These are phyloP conservation scores for Adansonia grandidieri DNA, from an alignment of 441 rosid genomes.

Conservation along the genomic window DNA sequence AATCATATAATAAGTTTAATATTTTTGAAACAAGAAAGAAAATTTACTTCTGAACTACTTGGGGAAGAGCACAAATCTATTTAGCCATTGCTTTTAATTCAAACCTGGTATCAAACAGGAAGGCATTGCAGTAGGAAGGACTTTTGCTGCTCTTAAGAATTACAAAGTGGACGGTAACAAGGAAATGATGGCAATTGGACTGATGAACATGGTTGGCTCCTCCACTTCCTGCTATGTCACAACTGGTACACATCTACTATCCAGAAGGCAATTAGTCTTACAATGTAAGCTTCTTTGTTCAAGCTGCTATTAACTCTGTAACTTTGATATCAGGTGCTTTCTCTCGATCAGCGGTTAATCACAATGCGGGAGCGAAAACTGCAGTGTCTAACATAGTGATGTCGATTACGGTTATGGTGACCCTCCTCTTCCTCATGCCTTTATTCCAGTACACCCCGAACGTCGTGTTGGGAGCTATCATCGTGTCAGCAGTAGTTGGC, in stretches of 20 bases:
- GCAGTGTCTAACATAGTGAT: constrained; percentile 85
- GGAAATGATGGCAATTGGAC: constrained; percentile 95
- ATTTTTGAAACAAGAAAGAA: neutral
- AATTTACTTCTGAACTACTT: neutral
- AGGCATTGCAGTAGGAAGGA: constrained; percentile 97
- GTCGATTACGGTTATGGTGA: constrained; percentile 90
- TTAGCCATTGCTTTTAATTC: neutral
- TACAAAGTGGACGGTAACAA: constrained; percentile 95
- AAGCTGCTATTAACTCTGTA: neutral
- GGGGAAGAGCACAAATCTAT: neutral
- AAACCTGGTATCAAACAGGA: constrained; percentile 52
- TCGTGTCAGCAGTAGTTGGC: constrained; percentile 84
- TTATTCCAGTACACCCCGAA: constrained; percentile 93
- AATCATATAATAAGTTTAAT: neutral
- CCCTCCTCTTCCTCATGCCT: constrained; percentile 88
- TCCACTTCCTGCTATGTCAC: constrained; percentile 92
- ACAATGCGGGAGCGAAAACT: constrained; percentile 90
- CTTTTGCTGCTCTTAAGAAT: constrained; percentile 83
- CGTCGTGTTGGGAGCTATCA: constrained; percentile 82
- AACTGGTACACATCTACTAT: constrained; percentile 46
- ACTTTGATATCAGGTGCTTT: constrained; percentile 56
- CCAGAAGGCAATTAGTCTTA: neutral
- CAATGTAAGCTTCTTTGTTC: no score
- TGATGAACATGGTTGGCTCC: constrained; percentile 96
- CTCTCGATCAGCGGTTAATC: constrained; percentile 90